Conservation (phyloP, 495 filamentous ascomycete genomes). For the Penicillium fimorum region DNA sequence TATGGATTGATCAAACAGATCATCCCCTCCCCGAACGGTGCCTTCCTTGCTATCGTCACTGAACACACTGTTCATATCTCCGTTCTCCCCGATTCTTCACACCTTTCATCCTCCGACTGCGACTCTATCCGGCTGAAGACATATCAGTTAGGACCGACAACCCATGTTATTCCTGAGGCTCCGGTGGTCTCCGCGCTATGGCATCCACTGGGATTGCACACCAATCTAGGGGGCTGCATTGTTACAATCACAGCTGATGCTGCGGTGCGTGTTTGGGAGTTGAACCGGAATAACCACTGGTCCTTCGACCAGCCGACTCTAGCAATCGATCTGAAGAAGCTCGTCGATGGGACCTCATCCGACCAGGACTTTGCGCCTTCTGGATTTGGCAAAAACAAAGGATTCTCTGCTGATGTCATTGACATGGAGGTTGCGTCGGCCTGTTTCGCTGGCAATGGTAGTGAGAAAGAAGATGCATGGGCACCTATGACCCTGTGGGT, state of each 20-base stretch:
- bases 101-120: conserved; percentile 62
- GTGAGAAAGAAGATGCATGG: conserved; percentile 70
- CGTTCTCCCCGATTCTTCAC: conserved; percentile 70
- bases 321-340: conserved; percentile 76
- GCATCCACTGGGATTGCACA: conserved; percentile 80
- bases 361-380: conserved; percentile 75
- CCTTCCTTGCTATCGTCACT: conserved; percentile 78
- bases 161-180: conserved; percentile 79
- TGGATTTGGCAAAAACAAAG: conserved; percentile 66
- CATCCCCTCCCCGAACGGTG: conserved; percentile 72
- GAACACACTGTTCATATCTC: conserved; percentile 81
- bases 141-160: conserved; percentile 82
- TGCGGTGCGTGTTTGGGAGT: conserved; percentile 82
- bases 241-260: conserved; percentile 85
- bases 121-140: conserved; percentile 71
- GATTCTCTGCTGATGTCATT: conserved; percentile 77
- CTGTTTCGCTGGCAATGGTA: conserved; percentile 70
- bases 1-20: conserved; percentile 77
- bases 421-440: conserved; percentile 88
- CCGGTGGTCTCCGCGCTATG: conserved; percentile 75
- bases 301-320: conserved; percentile 80
- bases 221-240: conserved; percentile 55
- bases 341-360: conserved; percentile 71
- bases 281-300: conserved; percentile 74
- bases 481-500: conserved; percentile 89